Base-by-base conservation (phyloP, 176 grass and related monocot genomes). In the Areca catechu region DNA sequence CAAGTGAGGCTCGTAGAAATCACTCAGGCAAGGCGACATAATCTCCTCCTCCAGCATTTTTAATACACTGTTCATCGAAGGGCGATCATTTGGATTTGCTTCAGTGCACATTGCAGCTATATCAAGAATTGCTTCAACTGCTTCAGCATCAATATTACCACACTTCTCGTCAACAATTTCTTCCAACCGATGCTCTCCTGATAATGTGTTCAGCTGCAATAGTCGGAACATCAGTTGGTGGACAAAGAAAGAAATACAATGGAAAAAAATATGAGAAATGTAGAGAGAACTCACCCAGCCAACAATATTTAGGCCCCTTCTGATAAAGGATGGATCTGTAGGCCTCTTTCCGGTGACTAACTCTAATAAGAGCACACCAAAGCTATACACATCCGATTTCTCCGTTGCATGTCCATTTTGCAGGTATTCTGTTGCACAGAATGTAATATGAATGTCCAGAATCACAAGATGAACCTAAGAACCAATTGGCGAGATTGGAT, bases 31-130 rank as follows among this genome's bases (percentile, higher is more conserved):
- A 5, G 93, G 93, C 1, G 93, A 83, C 62, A 98, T 66, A 60
- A 92, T 92, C 70, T 92, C 93, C 70, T 98, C 87, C 70, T 98
- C 93, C 4, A 98, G 84, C 88, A 98, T 92, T 30, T 98, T 88
- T 48, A 92, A 56, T 7, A 98, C 88, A 1, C 78, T 75, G 4
- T 79, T 83, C 93, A 98, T 98, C 0, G 88, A 64, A 0, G 93
- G 93, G 2, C 93, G 80, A 22, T 88, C 76, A 0, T 28, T 69
- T 0, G 93, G 87, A 61, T 85, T 86, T 1, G 88, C 84, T 3
- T 85, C 84, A 0, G 88, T 92, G 75, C 93, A 92, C 93, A 98
- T 98, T 0, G 93, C 84, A 2, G 93, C 93, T 15, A 98, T 92
- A 62, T 98, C 93, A 0, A 98, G 81, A 52, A 98, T 79, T 4